These are phyloP conservation scores for Pseudonitzschia pungens DNA, from an alignment of 108 stramenopile genomes.

Conservation along the genomic window DNA sequence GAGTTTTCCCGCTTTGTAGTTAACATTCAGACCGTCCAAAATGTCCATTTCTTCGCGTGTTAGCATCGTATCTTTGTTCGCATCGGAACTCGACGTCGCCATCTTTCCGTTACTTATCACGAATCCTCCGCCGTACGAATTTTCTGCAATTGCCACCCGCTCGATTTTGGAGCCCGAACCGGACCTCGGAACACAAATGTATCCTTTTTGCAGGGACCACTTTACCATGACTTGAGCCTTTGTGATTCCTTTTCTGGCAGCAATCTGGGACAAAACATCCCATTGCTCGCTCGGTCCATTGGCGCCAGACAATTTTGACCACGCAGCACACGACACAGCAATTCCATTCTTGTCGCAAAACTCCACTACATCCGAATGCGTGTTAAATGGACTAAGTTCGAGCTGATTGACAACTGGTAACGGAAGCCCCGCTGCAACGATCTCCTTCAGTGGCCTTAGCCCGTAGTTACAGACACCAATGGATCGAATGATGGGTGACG, in stretches of 20 bases:
- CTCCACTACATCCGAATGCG: constrained; percentile 51
- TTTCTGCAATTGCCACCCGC: constrained; percentile 73
- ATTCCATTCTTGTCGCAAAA: constrained; percentile 50
- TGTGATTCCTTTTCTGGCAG: constrained; percentile 60
- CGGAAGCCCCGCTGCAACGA: constrained; percentile 39
- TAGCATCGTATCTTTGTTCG: neutral
- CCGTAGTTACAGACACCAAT: constrained; percentile 84
- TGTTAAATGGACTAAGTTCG: constrained; percentile 77
- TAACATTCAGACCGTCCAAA: constrained; percentile 56
- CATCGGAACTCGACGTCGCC: neutral
- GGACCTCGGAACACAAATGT: constrained; percentile 69
- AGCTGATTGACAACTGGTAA: constrained; percentile 69
- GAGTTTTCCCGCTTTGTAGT: constrained; percentile 57
- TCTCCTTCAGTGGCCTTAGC: constrained; percentile 54
- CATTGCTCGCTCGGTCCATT: constrained; percentile 62
- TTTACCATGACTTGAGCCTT: constrained; percentile 79
- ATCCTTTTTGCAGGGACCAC: constrained; percentile 79
- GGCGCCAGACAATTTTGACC: constrained; percentile 68
- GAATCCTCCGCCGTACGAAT: constrained; percentile 66
- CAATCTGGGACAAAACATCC: constrained; percentile 52
- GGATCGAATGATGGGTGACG: constrained; percentile 23
- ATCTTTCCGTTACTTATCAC: neutral
- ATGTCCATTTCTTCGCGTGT: constrained; percentile 56
- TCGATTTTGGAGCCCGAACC: constrained; percentile 60
- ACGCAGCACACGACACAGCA: constrained; percentile 59